Conservation (phyloP, 345 rosid genomes). For the Lepidium africanum region DNA sequence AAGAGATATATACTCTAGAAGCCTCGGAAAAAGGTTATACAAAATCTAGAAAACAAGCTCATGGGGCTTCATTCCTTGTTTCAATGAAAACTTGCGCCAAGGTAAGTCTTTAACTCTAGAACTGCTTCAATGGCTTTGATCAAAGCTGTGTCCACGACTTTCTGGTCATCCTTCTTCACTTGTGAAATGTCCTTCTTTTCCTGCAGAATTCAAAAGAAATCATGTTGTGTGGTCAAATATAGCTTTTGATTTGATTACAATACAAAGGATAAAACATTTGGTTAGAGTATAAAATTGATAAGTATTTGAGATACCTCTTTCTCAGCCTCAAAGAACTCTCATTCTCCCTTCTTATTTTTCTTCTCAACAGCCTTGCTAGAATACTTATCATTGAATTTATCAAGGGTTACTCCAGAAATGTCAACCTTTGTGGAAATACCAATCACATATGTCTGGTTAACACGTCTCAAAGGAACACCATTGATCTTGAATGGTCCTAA, state of each 20-base stretch:
- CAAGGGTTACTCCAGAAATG: slow-evolving; percentile 48
- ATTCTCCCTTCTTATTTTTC: slow-evolving; percentile 69
- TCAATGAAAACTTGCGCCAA: slow-evolving; percentile 67
- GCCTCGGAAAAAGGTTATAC: background rate
- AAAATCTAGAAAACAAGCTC: slow-evolving; percentile 62
- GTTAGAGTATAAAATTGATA: background rate
- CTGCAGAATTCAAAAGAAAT: too few relatives aligned
- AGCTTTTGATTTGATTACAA: too few relatives aligned
- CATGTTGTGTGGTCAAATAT: too few relatives aligned
- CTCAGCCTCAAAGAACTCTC: slow-evolving; percentile 70
- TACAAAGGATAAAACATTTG: background rate
- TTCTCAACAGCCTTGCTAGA: slow-evolving; percentile 59
- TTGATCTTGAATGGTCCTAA: slow-evolving; percentile 70
- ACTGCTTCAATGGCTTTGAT: slow-evolving; percentile 60
- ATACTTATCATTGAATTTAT: slow-evolving; percentile 61
- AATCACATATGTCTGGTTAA: slow-evolving; percentile 53
- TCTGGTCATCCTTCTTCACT: slow-evolving; percentile 80
- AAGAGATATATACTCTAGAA: background rate
- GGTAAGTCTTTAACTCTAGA: slow-evolving; percentile 60
- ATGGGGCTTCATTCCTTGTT: slow-evolving; percentile 76
- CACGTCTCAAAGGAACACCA: slow-evolving; percentile 64
- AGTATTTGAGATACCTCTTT: slow-evolving; percentile 38
- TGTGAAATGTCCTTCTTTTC: slow-evolving; percentile 57
- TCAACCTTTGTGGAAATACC: slow-evolving; percentile 64
- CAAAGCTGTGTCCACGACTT: slow-evolving; percentile 50